Base-by-base conservation (phyloP, 345 rosid genomes). In the Syzygium aromaticum region DNA sequence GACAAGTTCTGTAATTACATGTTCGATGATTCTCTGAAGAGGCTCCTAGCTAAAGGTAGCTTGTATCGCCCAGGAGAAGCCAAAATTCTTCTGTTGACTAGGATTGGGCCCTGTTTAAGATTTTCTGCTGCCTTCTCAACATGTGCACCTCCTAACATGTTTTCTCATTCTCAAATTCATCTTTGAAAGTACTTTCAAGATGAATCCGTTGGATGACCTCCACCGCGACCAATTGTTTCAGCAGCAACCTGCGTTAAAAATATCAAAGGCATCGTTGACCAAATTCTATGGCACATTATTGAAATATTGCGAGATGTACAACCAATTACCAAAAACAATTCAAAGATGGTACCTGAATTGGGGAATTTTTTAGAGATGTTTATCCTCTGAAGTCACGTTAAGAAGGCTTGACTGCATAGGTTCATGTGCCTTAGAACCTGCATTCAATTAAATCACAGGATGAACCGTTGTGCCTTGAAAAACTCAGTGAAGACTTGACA, bases 171-270 rank as follows among this genome's bases (percentile, higher is more conserved):
- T 96, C 98, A 89, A 97, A 96, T 88, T 97, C 99, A 85, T 92
- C 96, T 88, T 93, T 93, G 90, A 93, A 96, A 33, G 91, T 87
- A 92, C 91, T 93, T 98, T 98, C 96, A 84, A 98, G 97, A 84
- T 96, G 90, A 64, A 98, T 96, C 99, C 99, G 94, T 84, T 92
- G 98, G 88, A 97, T 93, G 87, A 96, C 99, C 93, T 97, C 99
- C 99, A 3, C 94, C 43, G 98, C 95, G 85, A 97, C 98, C 89
- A 98, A 90, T 89, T 96, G 95, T 88, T 96, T 96, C 90, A 96
- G 90, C 63, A 96, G 93, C 93, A 93, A 87, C 93, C 99, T 95
- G 86, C 13, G 53, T 84, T 77, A 15, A 43, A 43, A 85, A 57
- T n/a, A 6, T 3, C 17, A 22, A 40, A 51, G 87, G 77, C 46